A percentile compares a stretch with the other conserved stretches of the same genome.
Conservation (phyloP, 768 basidiomycete genomes). For the Leccinum imitatum region DNA sequence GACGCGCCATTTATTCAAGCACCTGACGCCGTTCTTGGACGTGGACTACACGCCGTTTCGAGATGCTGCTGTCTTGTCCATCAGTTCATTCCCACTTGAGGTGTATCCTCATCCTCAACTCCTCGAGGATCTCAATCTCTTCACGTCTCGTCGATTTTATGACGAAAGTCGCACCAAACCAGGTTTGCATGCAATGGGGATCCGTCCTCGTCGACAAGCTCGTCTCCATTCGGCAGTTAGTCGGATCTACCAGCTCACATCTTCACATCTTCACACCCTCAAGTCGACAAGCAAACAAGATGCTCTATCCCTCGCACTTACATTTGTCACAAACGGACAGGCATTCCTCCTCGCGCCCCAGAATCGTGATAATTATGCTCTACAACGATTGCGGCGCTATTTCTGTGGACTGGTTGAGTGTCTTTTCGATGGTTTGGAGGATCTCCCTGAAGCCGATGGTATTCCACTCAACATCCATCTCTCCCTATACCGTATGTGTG, state of each 20-base stretch:
- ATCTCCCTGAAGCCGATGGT: conserved; percentile 70
- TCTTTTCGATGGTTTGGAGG: conserved; percentile 73
- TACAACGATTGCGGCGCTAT: conserved; percentile 82
- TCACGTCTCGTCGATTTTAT: conserved; percentile 80
- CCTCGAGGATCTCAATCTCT: conserved; percentile 77
- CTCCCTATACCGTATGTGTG: conserved; percentile 78
- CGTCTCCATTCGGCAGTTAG: conserved; percentile 84
- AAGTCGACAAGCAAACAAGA: conserved; percentile 67
- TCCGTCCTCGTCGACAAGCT: conserved; percentile 68
- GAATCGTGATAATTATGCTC: conserved; percentile 69
- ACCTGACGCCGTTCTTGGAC: conserved; percentile 83
- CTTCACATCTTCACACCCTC: conserved; percentile 70
- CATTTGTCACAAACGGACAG: conserved; percentile 84
- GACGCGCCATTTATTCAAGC: conserved; percentile 79
- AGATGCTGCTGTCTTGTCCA: conserved; percentile 82
- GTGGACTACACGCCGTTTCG: conserved; percentile 83
- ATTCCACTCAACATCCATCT: conserved; percentile 74
- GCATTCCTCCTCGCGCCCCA: conserved; percentile 70
- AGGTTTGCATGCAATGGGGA: conserved; percentile 42
- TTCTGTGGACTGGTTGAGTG: conserved; percentile 90
- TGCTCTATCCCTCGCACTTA: conserved; percentile 75
- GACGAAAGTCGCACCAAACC: conserved; percentile 59
- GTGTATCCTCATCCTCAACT: conserved; percentile 66
- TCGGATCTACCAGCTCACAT: conserved; percentile 84
- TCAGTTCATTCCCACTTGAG: conserved; percentile 79